Conservation (phyloP, 2,329 filamentous ascomycete genomes). For the Pseudocercospora crystallina region DNA sequence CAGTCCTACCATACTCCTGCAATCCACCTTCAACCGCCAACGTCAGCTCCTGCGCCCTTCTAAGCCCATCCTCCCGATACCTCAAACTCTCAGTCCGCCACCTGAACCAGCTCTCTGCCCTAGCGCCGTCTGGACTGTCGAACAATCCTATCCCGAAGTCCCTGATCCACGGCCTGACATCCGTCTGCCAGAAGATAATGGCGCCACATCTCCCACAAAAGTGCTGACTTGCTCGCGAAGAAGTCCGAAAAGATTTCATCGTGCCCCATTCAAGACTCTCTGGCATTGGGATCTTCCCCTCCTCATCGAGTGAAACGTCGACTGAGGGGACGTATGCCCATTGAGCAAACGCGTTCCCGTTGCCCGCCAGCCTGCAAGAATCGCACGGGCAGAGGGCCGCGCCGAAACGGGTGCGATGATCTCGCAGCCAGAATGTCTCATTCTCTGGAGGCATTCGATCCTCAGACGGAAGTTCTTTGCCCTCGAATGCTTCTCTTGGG, state of each 20-base stretch:
- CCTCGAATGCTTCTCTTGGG: conserved; percentile 44
- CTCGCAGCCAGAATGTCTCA: conserved; percentile 60
- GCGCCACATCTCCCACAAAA: conserved; percentile 65
- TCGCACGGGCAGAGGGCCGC: conserved; percentile 62
- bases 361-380: conserved; percentile 56
- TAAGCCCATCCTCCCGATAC: conserved; percentile 55
- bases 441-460: too few species aligned
- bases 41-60: conserved; percentile 19
- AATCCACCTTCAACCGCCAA: conserved; percentile 24
- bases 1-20: conserved; percentile 16
- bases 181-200: conserved; percentile 61
- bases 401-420: conserved; percentile 52
- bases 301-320: conserved; percentile 50
- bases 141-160: conserved; percentile 63
- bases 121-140: conserved; percentile 50
- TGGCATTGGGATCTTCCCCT: conserved; percentile 20
- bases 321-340: conserved; percentile 64
- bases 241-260: conserved; percentile 55
- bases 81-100: conserved; percentile 62
- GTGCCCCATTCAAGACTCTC: conserved; percentile 41
- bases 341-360: conserved; percentile 63
- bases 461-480: not conserved
- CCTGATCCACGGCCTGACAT: conserved; percentile 54
- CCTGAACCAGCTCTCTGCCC: conserved; percentile 59
- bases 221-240: conserved; percentile 58